Evolutionary conservation across 2,329 filamentous ascomycete species (phyloP).

Genomic region (Pyrenophora seminiperda): DNA sequence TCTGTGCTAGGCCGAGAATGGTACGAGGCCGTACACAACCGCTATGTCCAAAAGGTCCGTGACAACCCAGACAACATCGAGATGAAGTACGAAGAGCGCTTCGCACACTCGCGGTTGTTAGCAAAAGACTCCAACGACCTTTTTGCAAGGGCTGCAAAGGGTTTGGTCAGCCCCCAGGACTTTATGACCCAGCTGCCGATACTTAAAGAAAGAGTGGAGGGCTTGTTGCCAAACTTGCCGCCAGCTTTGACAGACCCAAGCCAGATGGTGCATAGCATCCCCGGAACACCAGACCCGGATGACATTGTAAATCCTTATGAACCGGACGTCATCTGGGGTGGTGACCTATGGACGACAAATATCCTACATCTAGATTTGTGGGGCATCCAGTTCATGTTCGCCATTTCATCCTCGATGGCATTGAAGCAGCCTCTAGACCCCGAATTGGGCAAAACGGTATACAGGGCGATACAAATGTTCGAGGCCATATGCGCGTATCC

Average conservation of each 20-base stretch:
- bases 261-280: conserved; percentile 68
- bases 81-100: conserved; percentile 70
- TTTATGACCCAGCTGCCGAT: conserved; percentile 66
- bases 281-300: conserved; percentile 60
- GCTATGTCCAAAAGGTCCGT: conserved; percentile 64
- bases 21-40: conserved; percentile 70
- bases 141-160: conserved; percentile 70
- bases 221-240: conserved; percentile 60
- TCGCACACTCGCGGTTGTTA: conserved; percentile 71
- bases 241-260: conserved; percentile 64
- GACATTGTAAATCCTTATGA: conserved; percentile 77
- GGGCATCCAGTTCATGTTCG: conserved; percentile 79
- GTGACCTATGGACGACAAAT: conserved; percentile 74
- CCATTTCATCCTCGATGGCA: conserved; percentile 69
- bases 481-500: conserved; percentile 78
- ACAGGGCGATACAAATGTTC: conserved; percentile 76
- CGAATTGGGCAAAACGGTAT: conserved; percentile 66
- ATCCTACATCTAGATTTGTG: conserved; percentile 77
- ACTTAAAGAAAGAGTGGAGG: conserved; percentile 50
- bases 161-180: conserved; percentile 66
- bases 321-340: conserved; percentile 69
- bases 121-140: conserved; percentile 81
- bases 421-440: conserved; percentile 57
- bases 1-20: conserved; percentile 77
- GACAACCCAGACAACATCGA: conserved; percentile 66